phyloP scores from a whole-genome alignment of 495 filamentous ascomycete species.

The Neurospora pannonica region DNA sequence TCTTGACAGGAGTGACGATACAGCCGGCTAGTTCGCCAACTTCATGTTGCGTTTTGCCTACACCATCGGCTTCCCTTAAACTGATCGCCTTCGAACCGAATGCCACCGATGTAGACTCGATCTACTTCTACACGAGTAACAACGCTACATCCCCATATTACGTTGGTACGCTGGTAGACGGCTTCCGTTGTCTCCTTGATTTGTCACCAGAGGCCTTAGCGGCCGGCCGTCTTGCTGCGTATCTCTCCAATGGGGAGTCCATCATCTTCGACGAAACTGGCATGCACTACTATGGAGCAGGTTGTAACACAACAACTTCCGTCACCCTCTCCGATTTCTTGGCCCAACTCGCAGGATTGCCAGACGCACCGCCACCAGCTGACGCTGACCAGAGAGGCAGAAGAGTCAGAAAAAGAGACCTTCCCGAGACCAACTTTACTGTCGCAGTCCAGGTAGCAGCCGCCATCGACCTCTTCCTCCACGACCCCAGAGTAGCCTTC shows the following conservation, averaged over 20 bases:
- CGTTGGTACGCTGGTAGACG: conserved; percentile 9
- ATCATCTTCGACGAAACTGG: conserved; percentile 13
- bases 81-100: conserved; percentile 5
- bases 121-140: conserved; percentile 12
- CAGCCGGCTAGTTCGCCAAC: conserved; percentile 14
- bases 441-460: conserved; percentile 11
- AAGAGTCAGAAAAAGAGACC: neutral
- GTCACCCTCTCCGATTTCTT: conserved; percentile 9
- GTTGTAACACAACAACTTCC: conserved; percentile 7
- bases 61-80: conserved; percentile 7
- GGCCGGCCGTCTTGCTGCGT: conserved; percentile 5
- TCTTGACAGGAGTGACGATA: conserved; percentile 11
- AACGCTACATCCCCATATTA: conserved; percentile 14
- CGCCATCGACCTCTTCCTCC: neutral
- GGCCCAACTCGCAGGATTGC: conserved; percentile 7
- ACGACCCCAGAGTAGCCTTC: conserved; percentile 7
- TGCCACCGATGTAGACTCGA: neutral
- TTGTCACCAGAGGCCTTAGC: conserved; percentile 8
- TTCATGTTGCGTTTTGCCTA: conserved; percentile 14
- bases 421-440: conserved; percentile 11
- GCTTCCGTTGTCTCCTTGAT: conserved; percentile 9
- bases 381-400: neutral
- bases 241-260: conserved; percentile 3
- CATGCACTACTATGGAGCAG: conserved; percentile 11
- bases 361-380: neutral